phyloP scores from a whole-genome alignment of 345 rosid genomes.

The Eutrema heterophyllum region DNA sequence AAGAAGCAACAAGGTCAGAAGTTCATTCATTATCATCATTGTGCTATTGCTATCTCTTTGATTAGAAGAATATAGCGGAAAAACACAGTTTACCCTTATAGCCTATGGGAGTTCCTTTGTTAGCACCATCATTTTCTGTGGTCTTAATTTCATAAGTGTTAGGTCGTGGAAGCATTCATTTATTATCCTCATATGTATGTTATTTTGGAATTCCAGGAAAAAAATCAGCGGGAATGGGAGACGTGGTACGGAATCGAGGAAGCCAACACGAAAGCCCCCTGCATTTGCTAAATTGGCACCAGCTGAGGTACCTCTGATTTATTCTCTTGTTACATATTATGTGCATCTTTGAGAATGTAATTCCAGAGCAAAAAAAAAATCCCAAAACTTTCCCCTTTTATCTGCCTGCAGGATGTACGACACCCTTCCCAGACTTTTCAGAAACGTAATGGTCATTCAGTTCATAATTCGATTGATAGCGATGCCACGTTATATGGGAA shows the following conservation, averaged over 20 bases:
- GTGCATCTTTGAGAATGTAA: not conserved
- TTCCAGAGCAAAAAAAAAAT: not conserved
- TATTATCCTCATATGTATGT: not conserved
- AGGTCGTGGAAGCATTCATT: constrained; percentile 42
- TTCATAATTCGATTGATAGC: constrained; percentile 26
- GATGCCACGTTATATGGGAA: constrained; percentile 37
- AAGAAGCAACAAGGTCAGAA: constrained; percentile 66
- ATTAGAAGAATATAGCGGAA: not conserved
- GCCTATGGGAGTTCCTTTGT: not conserved
- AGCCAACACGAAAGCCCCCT: constrained; percentile 53
- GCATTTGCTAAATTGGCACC: constrained; percentile 62
- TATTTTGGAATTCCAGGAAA: constrained; percentile 53
- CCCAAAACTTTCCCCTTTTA: not conserved
- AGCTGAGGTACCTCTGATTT: constrained; percentile 46
- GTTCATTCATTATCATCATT: not conserved
- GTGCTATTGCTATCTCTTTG: not conserved
- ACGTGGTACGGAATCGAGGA: constrained; percentile 64
- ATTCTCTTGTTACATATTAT: constrained; percentile 7
- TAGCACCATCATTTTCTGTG: not conserved
- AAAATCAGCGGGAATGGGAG: constrained; percentile 54
- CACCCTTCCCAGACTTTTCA: constrained; percentile 29
- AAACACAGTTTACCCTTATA: not conserved
- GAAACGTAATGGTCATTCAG: constrained; percentile 34
- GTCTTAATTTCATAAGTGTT: not conserved
- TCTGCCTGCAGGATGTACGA: constrained; percentile 45